phyloP scores from a whole-genome alignment of 805 yeast genomes.

The Kodamaea nitidulidarum region DNA sequence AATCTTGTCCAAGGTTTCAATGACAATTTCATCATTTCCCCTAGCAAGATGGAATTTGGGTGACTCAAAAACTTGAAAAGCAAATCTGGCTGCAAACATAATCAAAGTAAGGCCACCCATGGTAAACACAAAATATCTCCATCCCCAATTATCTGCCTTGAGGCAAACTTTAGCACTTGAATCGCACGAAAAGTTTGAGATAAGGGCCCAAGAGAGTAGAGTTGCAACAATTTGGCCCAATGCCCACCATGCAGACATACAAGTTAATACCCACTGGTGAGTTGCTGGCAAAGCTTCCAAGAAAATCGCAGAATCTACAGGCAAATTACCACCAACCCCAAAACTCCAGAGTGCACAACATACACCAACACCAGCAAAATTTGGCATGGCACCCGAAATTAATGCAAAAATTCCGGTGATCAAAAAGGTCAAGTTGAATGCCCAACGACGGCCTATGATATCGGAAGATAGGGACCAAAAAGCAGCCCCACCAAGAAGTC shows the following conservation, averaged over 20 bases:
- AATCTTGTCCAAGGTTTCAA: constrained; percentile 39
- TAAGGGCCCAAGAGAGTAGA: constrained; percentile 53
- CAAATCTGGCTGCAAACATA: constrained; percentile 31
- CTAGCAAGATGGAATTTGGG: constrained; percentile 52
- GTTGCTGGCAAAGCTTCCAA: constrained; percentile 22
- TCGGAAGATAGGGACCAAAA: constrained; percentile 23
- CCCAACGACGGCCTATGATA: constrained; percentile 25
- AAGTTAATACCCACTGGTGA: constrained; percentile 23
- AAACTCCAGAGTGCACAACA: constrained; percentile 24
- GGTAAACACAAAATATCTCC: constrained; percentile 55
- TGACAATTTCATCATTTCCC: constrained; percentile 49
- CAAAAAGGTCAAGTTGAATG: constrained; percentile 22
- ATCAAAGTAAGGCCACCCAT: constrained; percentile 44
- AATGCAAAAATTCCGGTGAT: constrained; percentile 22
- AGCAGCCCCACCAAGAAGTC: constrained; percentile 22
- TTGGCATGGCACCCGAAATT: constrained; percentile 21
- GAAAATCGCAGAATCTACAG: constrained; percentile 24
- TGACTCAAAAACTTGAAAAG: constrained; percentile 46
- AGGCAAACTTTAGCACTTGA: constrained; percentile 32
- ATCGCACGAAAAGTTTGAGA: constrained; percentile 46
- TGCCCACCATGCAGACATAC: constrained; percentile 46
- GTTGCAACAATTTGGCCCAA: constrained; percentile 55
- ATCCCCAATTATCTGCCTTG: constrained; percentile 49
- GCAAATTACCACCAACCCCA: constrained; percentile 26
- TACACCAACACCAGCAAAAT: constrained; percentile 19